Evolutionary conservation across 768 basidiomycete species (phyloP).

Genomic region (Zangia roseola): DNA sequence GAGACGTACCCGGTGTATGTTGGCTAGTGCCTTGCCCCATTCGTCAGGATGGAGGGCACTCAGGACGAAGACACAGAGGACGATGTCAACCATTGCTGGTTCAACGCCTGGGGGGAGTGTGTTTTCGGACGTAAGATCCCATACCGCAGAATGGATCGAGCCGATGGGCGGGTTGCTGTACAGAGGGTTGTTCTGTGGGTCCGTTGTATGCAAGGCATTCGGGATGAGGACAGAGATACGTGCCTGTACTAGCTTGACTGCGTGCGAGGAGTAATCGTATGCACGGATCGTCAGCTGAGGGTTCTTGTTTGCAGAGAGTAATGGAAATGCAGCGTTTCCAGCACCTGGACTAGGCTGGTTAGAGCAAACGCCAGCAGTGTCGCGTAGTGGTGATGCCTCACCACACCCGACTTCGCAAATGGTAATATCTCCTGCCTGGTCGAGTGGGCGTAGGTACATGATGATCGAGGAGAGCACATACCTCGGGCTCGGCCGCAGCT

Average conservation of each 20-base stretch:
- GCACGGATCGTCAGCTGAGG: conserved; percentile 71
- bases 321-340: conserved; percentile 92
- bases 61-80: conserved; percentile 91
- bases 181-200: conserved; percentile 61
- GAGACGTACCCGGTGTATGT: conserved; percentile 65
- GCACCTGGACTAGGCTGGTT: conserved; percentile 55
- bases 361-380: background rate
- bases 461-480: conserved; percentile 29
- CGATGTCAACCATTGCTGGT: conserved; percentile 76
- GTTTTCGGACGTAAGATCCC: conserved; percentile 77
- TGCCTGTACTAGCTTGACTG: conserved; percentile 88
- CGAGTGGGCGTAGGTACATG: background rate
- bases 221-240: conserved; percentile 11
- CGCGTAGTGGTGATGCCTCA: conserved; percentile 31
- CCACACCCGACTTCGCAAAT: conserved; percentile 93
- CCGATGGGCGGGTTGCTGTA: conserved; percentile 70
- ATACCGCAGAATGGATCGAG: conserved; percentile 74
- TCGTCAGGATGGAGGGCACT: conserved; percentile 92
- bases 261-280: conserved; percentile 89
- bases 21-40: conserved; percentile 81
- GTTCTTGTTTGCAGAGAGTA: conserved; percentile 82
- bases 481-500: conserved; percentile 63
- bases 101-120: conserved; percentile 62
- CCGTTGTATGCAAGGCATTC: background rate
- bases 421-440: conserved; percentile 70